phyloP scores from a whole-genome alignment of 2,329 filamentous ascomycete species.

The Sclerotinia borealis region DNA sequence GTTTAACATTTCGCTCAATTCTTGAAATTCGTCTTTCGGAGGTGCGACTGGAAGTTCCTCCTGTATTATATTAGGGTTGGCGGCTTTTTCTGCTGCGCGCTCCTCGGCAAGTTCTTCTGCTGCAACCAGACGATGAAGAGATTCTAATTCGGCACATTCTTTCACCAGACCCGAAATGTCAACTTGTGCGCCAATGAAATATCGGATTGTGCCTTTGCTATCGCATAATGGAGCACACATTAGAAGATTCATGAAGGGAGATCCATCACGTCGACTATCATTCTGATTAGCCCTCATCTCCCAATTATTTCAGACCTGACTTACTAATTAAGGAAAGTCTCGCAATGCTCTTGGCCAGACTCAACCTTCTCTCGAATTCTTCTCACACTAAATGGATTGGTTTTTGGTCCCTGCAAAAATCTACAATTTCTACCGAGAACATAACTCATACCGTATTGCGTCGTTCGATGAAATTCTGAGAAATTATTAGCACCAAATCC shows the following conservation, averaged over 20 bases:
- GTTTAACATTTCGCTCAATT: slow-evolving; percentile 65
- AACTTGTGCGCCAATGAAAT: slow-evolving; percentile 61
- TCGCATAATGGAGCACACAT: slow-evolving; percentile 60
- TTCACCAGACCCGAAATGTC: slow-evolving; percentile 59
- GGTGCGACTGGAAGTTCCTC: background rate
- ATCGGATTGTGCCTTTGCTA: slow-evolving; percentile 53
- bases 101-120: slow-evolving; percentile 22
- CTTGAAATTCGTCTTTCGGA: slow-evolving; percentile 57
- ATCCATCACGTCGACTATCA: slow-evolving; percentile 54
- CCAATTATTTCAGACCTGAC: slow-evolving; percentile 17
- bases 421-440: slow-evolving; percentile 71
- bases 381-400: slow-evolving; percentile 55
- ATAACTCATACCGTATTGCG: slow-evolving; percentile 68
- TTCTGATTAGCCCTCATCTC: slow-evolving; percentile 3
- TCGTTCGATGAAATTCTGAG: slow-evolving; percentile 67
- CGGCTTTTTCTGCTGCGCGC: slow-evolving; percentile 21
- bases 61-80: slow-evolving; percentile 13
- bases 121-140: slow-evolving; percentile 42
- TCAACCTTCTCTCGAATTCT: slow-evolving; percentile 56
- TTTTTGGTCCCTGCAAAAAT: slow-evolving; percentile 70
- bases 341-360: slow-evolving; percentile 62
- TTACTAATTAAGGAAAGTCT: slow-evolving; percentile 70
- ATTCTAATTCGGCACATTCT: slow-evolving; percentile 54
- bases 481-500: background rate
- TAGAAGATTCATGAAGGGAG: slow-evolving; percentile 61